Base-by-base conservation (phyloP, 192 early-diverging fungal genomes). In the Kickxella alabastrina region DNA sequence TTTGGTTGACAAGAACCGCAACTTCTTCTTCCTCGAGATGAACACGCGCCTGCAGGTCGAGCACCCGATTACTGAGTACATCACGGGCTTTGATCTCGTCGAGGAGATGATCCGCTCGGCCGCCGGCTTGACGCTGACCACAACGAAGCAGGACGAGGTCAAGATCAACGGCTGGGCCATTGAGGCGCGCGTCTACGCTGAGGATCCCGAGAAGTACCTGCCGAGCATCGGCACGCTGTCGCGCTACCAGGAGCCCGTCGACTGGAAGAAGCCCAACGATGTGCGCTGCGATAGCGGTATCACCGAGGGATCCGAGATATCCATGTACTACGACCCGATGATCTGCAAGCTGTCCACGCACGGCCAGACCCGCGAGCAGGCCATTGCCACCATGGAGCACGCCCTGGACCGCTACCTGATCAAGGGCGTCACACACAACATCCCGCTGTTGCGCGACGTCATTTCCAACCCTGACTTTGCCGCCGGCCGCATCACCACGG, bases 61-160 rank as follows among this genome's bases (percentile, higher is more conserved):
- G 59, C 87, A 87, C 66, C 86, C 87, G 22, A 84, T 90, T 47
- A 90, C 87, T 4, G 88, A 90, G 61, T 81, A 80, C 24, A 82
- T 85, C 25, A 93, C 92, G 0, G 90, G 89, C 2, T 43, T 95
- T 25, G 94, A 97, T 65, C 75, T 97, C 9, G 94, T 97, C 41
- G 92, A 97, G 68, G 87, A 89, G 52, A 97, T 97, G 94, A 90
- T 97, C 55, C 86, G 88, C 44, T 84, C 90, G 42, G 94, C 94
- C 14, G 90, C 91, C 0, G 81, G 81, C 10, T 83, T 92, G 52
- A 74, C 78, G 46, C 75, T 97, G 27, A 43, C 61, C 9, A 71
- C 92, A 25, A 79, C 68, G 12, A 7, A n/a, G 15, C 94, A 97
- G 69, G 54, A 68, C 3, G 90, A 92, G 35, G 78, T 94, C 27